Base-by-base conservation (phyloP, 1,284 basidiomycete species). In the Tilletia indica region DNA sequence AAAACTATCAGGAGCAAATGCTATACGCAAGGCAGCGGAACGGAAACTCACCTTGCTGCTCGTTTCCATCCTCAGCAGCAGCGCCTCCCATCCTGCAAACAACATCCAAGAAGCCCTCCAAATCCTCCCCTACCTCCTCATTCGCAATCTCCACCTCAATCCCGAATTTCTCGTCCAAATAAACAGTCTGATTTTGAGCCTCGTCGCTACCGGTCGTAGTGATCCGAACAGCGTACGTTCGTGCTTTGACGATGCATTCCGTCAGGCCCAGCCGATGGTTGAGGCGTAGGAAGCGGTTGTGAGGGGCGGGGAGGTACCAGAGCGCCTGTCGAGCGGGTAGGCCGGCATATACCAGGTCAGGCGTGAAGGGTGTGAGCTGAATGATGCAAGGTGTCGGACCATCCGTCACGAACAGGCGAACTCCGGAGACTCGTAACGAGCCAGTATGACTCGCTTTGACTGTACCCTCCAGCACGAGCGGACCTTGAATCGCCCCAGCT, bases 301-400 rank as follows among this genome's bases (percentile, higher is more conserved):
- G 34, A 11, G 51, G 51, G 16, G 34, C 12, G 36, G 36, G 36
- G 16, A 64, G 8, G 36, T 64, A 64, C 61, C 61, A 64, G 36
- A 64, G 16, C 34, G 61, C 61, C 19, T 64, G 61, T 39, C 61
- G 31, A 14, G 61, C 61, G 34, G 61, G 61, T 16, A 64, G 61
- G 36, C 61, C 61, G 36, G 61, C 61, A 39, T 64, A 64, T 34
- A 42, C 36, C 34, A 64, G 61, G 14, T 64, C 61, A 4, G 61
- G 61, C 61, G 36, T 34, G 34, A 39, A 64, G 34, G 61, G 61
- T 14, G 34, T 11, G n/a, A 64, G 31, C 34, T 64, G 31, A 39
- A 64, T 64, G 61, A 64, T 42, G 61, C 36, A 64, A n/a, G 61
- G 61, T n/a, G 36, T 38, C 16, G 61, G 34, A 39, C 38, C 19